Evolutionary conservation across 495 filamentous ascomycete species (phyloP), one percentile per base, ranked within the genome.

Genomic region (Lophiostoma macrostomum): DNA sequence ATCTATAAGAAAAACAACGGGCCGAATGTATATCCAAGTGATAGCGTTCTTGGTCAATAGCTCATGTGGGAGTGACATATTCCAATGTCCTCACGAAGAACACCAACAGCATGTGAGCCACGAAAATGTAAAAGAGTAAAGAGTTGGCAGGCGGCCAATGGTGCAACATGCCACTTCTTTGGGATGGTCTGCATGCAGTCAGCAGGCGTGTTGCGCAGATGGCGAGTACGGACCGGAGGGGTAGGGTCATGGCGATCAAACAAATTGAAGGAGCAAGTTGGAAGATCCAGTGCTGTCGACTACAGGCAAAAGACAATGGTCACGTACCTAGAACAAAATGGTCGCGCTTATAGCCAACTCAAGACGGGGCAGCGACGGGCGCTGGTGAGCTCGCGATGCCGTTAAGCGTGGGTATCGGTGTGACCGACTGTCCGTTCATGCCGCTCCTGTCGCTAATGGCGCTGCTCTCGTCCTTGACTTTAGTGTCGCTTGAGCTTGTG

Each of bases 391-490:
- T 70, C 53, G 64, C 72, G 67, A 60, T 51, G 66, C 69, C 73
- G 23, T 53, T 46, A 18, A 40, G 7, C 1, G 39, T 28, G 3
- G 43, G 40, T n/a, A 44, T 22, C 14, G 53, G 46, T 54, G 78
- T 76, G 19, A 67, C 69, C 27, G 72, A 80, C 18, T 73, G 76
- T 37, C 78, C 80, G 24, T 77, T 82, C 50, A 76, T 75, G 62
- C 80, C 83, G 58, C 86, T 87, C 70, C 80, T 82, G 56, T 90
- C 88, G 67, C 85, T 90, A 44, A 81, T 63, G 53, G 82, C 82
- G 56, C 79, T 83, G 65, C 77, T 83, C 49, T 82, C 82, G 50
- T 84, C 80, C 60, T 86, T 86, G 67, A 85, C 78, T 67, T 93
- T 94, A 69, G 77, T 82, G 64, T 88, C 88, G 52, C 81, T 85